phyloP scores from a whole-genome alignment of 768 basidiomycete genomes.

The Gloeophyllum trabeum region DNA sequence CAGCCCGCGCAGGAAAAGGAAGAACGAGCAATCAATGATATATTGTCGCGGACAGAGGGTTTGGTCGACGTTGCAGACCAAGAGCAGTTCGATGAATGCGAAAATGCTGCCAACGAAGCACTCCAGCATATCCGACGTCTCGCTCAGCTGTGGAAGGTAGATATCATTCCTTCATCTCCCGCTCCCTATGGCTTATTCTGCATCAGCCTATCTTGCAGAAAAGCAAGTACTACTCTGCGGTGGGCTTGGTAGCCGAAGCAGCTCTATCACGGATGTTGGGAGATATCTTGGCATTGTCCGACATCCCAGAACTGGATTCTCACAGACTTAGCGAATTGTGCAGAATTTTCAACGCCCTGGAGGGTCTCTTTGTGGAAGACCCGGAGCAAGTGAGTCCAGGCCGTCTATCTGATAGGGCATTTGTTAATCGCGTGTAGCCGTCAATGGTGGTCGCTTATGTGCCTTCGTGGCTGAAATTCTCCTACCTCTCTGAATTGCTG shows the following conservation, averaged over 20 bases:
- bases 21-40: slow-evolving; percentile 29
- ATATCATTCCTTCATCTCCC: slow-evolving; percentile 7
- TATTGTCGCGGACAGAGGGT: slow-evolving; percentile 44
- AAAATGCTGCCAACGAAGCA: slow-evolving; percentile 50
- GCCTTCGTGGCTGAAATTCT: slow-evolving; percentile 92
- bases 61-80: slow-evolving; percentile 64
- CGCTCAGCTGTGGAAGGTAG: slow-evolving; percentile 65
- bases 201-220: slow-evolving; percentile 55
- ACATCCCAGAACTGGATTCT: slow-evolving; percentile 86
- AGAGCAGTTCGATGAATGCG: slow-evolving; percentile 67
- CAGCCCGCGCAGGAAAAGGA: slow-evolving; percentile 45
- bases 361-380: slow-evolving; percentile 69
- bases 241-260: slow-evolving; percentile 63
- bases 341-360: slow-evolving; percentile 64
- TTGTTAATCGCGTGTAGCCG: slow-evolving; percentile 25
- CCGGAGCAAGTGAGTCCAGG: slow-evolving; percentile 44
- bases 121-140: slow-evolving; percentile 52
- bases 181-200: slow-evolving; percentile 1
- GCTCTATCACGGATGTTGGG: slow-evolving; percentile 56
- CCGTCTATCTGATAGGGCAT: not conserved
- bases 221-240: slow-evolving; percentile 57
- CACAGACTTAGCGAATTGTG: slow-evolving; percentile 76
- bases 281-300: slow-evolving; percentile 65
- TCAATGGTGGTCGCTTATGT: slow-evolving; percentile 78
- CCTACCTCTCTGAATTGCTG: slow-evolving; percentile 85